Evolutionary conservation across 2,329 filamentous ascomycete species (phyloP).

Genomic region (Xylaria arbuscula): DNA sequence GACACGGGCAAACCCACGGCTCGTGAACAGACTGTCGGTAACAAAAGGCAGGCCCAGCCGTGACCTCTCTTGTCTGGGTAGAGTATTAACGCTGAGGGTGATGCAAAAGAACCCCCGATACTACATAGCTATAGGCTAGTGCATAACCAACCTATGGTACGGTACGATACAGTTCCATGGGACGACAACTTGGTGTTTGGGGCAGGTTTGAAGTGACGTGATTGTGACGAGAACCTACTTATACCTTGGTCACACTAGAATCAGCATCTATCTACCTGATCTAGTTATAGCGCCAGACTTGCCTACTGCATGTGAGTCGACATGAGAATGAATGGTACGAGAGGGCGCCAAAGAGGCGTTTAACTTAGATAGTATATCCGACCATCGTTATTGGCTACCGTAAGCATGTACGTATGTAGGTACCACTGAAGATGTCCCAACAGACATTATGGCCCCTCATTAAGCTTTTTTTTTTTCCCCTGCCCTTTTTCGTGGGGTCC

Average conservation of each 20-base stretch:
- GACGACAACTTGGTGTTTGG: neutral
- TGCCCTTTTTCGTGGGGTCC: slow-evolving; percentile 13
- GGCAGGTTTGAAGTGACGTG: slow-evolving; percentile 31
- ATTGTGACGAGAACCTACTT: slow-evolving; percentile 29
- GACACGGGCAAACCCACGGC: neutral
- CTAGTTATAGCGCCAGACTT: no score
- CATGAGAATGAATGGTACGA: neutral
- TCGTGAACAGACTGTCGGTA: slow-evolving; percentile 34
- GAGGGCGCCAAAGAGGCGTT: slow-evolving; percentile 6
- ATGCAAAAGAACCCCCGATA: slow-evolving; percentile 25
- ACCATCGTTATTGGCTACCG: neutral
- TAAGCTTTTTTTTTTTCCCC: neutral
- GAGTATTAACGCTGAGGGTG: neutral
- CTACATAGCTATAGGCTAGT: neutral
- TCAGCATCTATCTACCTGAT: neutral
- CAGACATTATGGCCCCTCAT: slow-evolving; percentile 15
- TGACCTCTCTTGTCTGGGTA: slow-evolving; percentile 3
- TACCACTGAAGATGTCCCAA: neutral
- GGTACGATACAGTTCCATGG: slow-evolving; percentile 14
- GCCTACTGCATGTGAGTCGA: no score
- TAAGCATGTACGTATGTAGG: neutral
- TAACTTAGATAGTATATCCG: slow-evolving; percentile 3
- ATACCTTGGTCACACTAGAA: neutral
- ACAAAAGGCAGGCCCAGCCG: slow-evolving; percentile 21
- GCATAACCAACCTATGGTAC: slow-evolving; percentile 1